Evolutionary conservation across 2,329 filamentous ascomycete genomes (phyloP), one percentile per base, ranked within the genome.

Genomic region (Plenodomus tracheiphilus): DNA sequence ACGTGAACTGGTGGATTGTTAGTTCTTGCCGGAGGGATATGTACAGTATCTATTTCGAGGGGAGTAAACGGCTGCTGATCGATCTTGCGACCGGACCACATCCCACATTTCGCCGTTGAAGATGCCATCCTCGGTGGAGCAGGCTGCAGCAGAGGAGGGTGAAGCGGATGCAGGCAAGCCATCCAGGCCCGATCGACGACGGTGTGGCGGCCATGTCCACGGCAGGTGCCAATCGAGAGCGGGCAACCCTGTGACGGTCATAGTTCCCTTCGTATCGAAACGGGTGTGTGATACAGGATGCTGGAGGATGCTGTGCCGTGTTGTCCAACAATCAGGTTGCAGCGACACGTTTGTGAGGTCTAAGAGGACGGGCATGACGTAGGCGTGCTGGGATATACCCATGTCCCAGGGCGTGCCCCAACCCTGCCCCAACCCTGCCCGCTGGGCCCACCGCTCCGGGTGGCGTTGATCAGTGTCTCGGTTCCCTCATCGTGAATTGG

Each of bases 161-260:
- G 46, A 22, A 46, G 50, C 50, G 49, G 35, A 21, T 30, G 36
- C 49, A 46, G 50, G 48, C 48, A 49, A 48, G 35, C 39, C 52
- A 41, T 61, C 61, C 54, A 64, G 62, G 55, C 61, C 48, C 64
- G 62, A 70, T 70, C 59, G 56, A 58, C 62, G 42, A 48, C 41
- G 35, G 49, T 55, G 62, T 63, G 59, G 59, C 59, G 50, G 50
- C 40, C 28, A 32, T 50, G 38, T 48, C 56, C 58, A 58, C 52
- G 36, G 45, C 47, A 49, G 48, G 41, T 51, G 53, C 51, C 41
- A 52, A 64, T 62, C 61, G 58, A 45, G 43, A n/a, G 42, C 48
- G 43, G 43, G 37, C 56, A 56, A 46, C 51, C 44, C 58, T 32
- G 11, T 6, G 58, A 38, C n/a, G 39, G 47, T 3, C 25, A 54